A percentile compares a stretch with the other conserved stretches of the same genome.
Conservation (phyloP, 192 early-diverging fungal species). For the Chytriomyces confervae region DNA sequence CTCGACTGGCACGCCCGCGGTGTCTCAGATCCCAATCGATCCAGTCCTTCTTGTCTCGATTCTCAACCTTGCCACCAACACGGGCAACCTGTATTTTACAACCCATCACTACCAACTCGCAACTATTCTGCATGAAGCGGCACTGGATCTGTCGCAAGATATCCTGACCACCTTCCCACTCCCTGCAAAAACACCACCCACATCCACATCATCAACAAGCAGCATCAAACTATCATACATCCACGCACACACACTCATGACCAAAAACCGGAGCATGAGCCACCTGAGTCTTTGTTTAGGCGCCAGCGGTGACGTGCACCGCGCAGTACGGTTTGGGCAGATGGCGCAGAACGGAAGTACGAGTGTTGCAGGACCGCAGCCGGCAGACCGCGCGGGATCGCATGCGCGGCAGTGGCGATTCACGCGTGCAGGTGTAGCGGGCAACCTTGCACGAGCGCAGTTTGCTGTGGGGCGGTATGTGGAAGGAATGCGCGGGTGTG, state of each 20-base stretch:
- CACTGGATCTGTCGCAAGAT: conserved; percentile 5
- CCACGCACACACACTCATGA: conserved; percentile 21
- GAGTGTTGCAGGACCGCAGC: conserved; percentile 25
- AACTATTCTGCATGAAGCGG: not conserved
- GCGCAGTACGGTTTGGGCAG: conserved; percentile 22
- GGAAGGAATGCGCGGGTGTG: conserved; percentile 14
- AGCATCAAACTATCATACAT: conserved; percentile 36
- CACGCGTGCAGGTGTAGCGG: conserved; percentile 1
- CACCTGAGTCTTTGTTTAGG: conserved; percentile 30
- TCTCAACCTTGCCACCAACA: not conserved
- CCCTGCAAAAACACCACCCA: not conserved
- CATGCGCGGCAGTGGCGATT: conserved; percentile 13
- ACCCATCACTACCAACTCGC: not conserved
- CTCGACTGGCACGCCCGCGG: not conserved
- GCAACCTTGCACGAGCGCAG: conserved; percentile 13
- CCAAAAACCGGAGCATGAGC: conserved; percentile 29
- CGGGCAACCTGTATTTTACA: not conserved
- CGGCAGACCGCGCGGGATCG: not conserved
- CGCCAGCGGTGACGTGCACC: not conserved
- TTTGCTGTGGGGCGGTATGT: conserved; percentile 14
- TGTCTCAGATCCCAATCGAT: not conserved
- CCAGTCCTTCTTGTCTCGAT: not conserved
- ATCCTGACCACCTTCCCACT: not conserved
- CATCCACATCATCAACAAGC: not conserved
- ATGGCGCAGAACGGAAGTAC: not conserved